Evolutionary conservation across 192 early-diverging fungal genomes (phyloP), one percentile per base, ranked within the genome.

Genomic region (Pilaira anomala): DNA sequence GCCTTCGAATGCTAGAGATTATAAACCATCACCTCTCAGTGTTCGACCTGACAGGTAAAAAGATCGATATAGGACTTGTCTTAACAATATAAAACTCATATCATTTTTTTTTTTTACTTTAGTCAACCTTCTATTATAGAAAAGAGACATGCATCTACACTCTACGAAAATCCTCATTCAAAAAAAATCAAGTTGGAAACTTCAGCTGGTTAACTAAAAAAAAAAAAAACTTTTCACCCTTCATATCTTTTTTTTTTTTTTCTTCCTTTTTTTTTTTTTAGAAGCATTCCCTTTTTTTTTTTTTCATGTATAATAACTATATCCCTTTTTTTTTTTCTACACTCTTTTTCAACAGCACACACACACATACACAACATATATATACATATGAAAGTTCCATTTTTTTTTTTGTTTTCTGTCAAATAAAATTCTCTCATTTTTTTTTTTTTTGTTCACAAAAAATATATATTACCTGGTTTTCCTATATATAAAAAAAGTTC

Each of bases 1-100:
- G 56, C 56, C 56, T 3, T 58, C 56, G 3, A 58, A 58, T 58
- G 56, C 39, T 14, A 39, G 56, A 22, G 56, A 58, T 25, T 58
- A 58, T 42, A 39, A 40, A 22, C 56, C 56, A 16, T 58, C 56
- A 42, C 56, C 56, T 14, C 22, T 58, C 22, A 58, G 56, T 58
- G 21, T 36, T 36, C 33, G 56, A 41, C 40, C 40, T 36, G 56
- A 58, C 22, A 14, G 44, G 44, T 46, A 46, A 25, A 9, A 19
- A 33, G 1, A 36, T 18, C n/a, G 8, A 30, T 18, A 30, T 33
- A 55, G 18, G 26, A 28, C 13, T 2, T 3, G 4, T 13, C 14
- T n/a, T 30, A 30, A 29, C 7, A 13, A 7, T 13, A 3, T 16
- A 8, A 41, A 40, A 13, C 3, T n/a, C 30, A 8, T 13, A 28